Conservation (phyloP, 148 eudicot species). For the Drosera capensis region DNA sequence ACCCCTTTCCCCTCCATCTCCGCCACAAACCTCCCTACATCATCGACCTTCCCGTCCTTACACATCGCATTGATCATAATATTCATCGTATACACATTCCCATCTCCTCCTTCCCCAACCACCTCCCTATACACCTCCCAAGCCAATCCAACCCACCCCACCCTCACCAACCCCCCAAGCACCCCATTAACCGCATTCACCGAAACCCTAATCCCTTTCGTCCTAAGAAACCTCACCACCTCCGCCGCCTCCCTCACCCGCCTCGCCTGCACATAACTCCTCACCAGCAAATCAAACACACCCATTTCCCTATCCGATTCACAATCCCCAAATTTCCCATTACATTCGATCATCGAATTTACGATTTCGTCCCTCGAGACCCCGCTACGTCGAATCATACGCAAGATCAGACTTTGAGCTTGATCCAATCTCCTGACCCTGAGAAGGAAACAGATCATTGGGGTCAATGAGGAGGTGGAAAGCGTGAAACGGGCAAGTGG, state of each 20-base stretch:
- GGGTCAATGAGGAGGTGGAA: slow-evolving; percentile 35
- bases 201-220: slow-evolving; percentile 41
- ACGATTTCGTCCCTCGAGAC: slow-evolving; percentile 53
- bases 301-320: slow-evolving; percentile 30
- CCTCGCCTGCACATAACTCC: slow-evolving; percentile 82
- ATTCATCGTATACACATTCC: slow-evolving; percentile 54
- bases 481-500: slow-evolving; percentile 46
- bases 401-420: slow-evolving; percentile 58
- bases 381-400: slow-evolving; percentile 59
- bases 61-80: slow-evolving; percentile 82
- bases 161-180: slow-evolving; percentile 72
- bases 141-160: slow-evolving; percentile 71
- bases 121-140: slow-evolving; percentile 41
- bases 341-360: slow-evolving; percentile 29
- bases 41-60: slow-evolving; percentile 39
- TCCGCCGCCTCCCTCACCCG: slow-evolving; percentile 63
- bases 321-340: slow-evolving; percentile 13
- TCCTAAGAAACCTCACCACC: slow-evolving; percentile 31
- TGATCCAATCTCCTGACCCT: slow-evolving; percentile 43
- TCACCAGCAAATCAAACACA: slow-evolving; percentile 66
- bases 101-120: slow-evolving; percentile 21
- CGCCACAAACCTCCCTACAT: slow-evolving; percentile 24
- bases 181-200: slow-evolving; percentile 72
- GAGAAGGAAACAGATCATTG: slow-evolving; percentile 33
- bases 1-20: slow-evolving; percentile 58